A percentile compares a stretch with the other conserved stretches of the same genome.
Evolutionary conservation across 2,329 filamentous ascomycete species (phyloP).

Genomic region (Pseudogymnoascus sp.): DNA sequence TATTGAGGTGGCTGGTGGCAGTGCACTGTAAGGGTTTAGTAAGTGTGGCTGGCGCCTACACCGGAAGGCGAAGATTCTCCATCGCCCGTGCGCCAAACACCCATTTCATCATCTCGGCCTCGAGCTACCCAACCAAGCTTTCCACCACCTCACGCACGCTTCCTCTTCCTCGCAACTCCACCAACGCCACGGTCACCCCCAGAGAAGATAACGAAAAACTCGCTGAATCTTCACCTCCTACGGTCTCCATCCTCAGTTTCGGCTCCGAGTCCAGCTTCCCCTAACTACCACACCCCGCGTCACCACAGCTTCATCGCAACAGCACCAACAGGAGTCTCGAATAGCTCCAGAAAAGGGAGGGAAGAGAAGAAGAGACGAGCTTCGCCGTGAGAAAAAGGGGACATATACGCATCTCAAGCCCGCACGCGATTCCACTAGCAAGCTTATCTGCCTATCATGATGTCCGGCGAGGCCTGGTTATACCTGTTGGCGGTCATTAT

Average conservation of each 20-base stretch:
- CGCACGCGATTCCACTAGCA: not conserved
- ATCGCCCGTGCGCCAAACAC: not conserved
- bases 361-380: not conserved
- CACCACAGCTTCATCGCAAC: not conserved
- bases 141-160: not conserved
- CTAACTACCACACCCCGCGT: not conserved
- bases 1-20: slow-evolving; percentile 2
- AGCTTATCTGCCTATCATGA: slow-evolving; percentile 37
- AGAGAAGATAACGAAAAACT: not conserved
- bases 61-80: not conserved
- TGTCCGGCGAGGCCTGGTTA: slow-evolving; percentile 98
- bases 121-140: not conserved
- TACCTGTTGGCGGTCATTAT: slow-evolving; percentile 97
- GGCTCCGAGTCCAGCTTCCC: not conserved
- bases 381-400: not conserved
- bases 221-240: not conserved
- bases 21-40: not conserved
- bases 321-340: not conserved
- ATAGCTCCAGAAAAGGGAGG: not conserved
- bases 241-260: not conserved
- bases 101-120: slow-evolving; percentile 4
- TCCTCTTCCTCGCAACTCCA: not conserved
- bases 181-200: not conserved
- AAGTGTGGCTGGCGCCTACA: not conserved
- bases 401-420: not conserved